phyloP scores from a whole-genome alignment of 2,329 filamentous ascomycete species.

The Paecilomyces fulvus region DNA sequence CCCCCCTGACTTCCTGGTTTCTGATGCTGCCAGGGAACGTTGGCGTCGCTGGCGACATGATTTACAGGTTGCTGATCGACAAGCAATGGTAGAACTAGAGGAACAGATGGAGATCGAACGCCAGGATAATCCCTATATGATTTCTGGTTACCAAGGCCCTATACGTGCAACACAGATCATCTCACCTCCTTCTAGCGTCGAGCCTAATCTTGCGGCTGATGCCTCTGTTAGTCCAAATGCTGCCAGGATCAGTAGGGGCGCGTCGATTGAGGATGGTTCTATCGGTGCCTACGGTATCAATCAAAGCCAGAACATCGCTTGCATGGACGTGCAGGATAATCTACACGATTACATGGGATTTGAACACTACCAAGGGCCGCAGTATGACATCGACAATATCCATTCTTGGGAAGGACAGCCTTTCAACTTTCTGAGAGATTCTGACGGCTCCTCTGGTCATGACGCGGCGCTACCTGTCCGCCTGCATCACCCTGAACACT shows the following conservation, averaged over 20 bases:
- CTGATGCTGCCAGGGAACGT: slow-evolving; percentile 66
- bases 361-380: not conserved
- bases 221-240: not conserved
- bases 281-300: not conserved
- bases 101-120: slow-evolving; percentile 11
- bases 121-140: slow-evolving; percentile 10
- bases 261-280: slow-evolving; percentile 2
- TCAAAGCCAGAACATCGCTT: not conserved
- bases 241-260: not conserved
- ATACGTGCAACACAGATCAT: slow-evolving; percentile 15
- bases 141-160: slow-evolving; percentile 16
- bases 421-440: not conserved
- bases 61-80: slow-evolving; percentile 52
- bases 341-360: not conserved
- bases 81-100: slow-evolving; percentile 25
- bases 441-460: not conserved
- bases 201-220: slow-evolving; percentile 2
- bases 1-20: slow-evolving; percentile 71
- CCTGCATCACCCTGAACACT: not conserved
- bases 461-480: not conserved
- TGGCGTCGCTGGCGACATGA: slow-evolving; percentile 71
- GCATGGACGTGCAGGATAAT: not conserved
- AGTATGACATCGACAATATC: slow-evolving; percentile 3
- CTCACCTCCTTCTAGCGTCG: slow-evolving; percentile 10
- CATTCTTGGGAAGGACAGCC: not conserved